Conservation (phyloP, 202 grass and related monocot genomes). For the Zizania palustris region DNA sequence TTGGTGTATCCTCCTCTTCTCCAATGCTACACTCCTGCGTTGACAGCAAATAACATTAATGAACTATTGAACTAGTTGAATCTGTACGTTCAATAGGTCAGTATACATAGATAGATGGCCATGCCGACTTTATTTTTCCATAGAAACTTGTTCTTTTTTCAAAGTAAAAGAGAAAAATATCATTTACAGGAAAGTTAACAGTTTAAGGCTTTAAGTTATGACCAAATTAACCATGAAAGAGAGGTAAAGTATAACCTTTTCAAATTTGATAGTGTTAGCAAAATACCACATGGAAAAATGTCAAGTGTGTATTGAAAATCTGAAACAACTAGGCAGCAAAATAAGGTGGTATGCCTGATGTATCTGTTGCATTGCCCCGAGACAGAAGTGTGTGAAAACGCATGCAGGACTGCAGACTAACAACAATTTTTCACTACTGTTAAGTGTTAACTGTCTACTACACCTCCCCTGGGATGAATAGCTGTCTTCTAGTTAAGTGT, state of each 20-base stretch:
- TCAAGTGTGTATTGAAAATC: background rate
- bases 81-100: background rate
- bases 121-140: background rate
- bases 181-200: background rate
- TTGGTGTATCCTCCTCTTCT: slow-evolving; percentile 60
- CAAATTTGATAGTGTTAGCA: background rate
- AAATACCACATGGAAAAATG: background rate
- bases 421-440: background rate
- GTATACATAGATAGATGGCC: background rate
- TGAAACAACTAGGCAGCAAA: background rate
- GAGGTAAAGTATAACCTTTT: background rate
- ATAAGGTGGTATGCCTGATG: background rate
- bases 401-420: background rate
- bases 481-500: background rate
- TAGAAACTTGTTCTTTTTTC: background rate
- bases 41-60: slow-evolving; percentile 9
- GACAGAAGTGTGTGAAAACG: background rate
- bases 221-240: slow-evolving; percentile 11
- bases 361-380: background rate
- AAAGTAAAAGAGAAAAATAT: background rate
- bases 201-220: background rate
- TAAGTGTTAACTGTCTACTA: background rate
- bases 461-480: background rate
- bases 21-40: slow-evolving; percentile 67
- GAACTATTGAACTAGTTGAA: background rate